Base-by-base conservation (phyloP, 345 rosid species). In the Clarkia xantiana region DNA sequence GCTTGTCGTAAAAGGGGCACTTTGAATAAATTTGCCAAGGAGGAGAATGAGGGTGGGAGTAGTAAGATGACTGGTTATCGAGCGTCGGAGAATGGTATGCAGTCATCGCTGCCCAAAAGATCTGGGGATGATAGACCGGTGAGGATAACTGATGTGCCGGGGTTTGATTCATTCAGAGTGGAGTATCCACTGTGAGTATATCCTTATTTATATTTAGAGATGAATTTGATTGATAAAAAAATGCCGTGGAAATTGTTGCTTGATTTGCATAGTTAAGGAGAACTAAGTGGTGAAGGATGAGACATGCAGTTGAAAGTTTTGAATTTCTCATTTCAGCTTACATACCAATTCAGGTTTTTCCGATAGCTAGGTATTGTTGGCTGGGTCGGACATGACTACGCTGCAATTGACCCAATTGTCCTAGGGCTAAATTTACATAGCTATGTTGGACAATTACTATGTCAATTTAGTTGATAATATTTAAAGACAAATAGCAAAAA, bases 161-260 rank as follows among this genome's bases (percentile, higher is more conserved):
- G 94, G 79, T 14, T 61, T 79, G 62, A 78, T 73, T 72, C 71
- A 66, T 54, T 54, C 56, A 43, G 63, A 76, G 34, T 79, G 91
- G 89, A 57, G 89, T 49, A 71, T 91, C 74, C 86, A 9, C 45
- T 86, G 96, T 81, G 67, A 69, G 88, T 61, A 38, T 17, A 18
- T 54, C 9, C 11, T 23, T 39, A 14, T 7, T 51, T 39, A n/a
- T 6, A 14, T 50, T 17, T 34, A 19, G 41, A 6, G 13, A 18
- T 9, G 41, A 39, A 11, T 4, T 14, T 17, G 15, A 10, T 23
- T 10, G 13, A 17, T 34, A 22, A n/a, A n/a, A n/a, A n/a, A n/a
- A n/a, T 7, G 14, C 11, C 19, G 38, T n/a, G 17, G 36, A 43
- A 29, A 40, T 12, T 53, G 56, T 42, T 42, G 56, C 39, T 43